These are phyloP conservation scores for Arthrobotrys sphaeroides DNA, from an alignment of 2,329 filamentous ascomycete genomes.

Conservation along the genomic window DNA sequence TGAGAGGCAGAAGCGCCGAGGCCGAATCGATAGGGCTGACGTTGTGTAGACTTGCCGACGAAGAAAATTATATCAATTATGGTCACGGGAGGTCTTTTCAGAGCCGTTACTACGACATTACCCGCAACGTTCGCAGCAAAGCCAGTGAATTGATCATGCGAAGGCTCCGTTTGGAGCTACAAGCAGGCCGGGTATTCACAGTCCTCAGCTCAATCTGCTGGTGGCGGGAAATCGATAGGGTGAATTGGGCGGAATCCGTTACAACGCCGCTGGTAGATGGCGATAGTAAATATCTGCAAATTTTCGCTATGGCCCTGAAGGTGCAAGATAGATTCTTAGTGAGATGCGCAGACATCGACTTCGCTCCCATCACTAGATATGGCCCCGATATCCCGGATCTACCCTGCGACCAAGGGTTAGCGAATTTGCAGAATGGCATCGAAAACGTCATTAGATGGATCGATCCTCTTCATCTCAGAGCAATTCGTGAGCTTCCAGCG, in stretches of 20 bases:
- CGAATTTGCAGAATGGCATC: background rate
- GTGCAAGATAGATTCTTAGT: background rate
- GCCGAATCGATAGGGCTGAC: background rate
- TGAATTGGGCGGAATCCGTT: no score
- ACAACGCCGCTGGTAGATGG: no score
- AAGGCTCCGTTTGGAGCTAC: background rate
- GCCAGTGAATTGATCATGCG: background rate
- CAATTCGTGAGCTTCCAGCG: background rate
- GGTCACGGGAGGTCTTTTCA: no score
- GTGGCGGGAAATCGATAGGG: no score
- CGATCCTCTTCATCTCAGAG: background rate
- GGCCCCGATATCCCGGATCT: no score
- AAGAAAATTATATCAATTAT: background rate
- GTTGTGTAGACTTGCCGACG: background rate
- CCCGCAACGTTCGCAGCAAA: no score
- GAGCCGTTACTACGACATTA: no score
- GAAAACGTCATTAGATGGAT: background rate
- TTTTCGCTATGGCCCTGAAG: no score
- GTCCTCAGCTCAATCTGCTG: background rate
- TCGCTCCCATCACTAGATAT: no score
- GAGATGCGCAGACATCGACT: background rate
- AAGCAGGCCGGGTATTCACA: background rate
- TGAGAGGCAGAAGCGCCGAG: background rate
- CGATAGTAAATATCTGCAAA: no score
- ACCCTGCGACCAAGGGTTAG: no score